A percentile compares a stretch with the other conserved stretches of the same genome.
Conservation (phyloP, 1,139 yeast genomes). For the Yamadazyma sp. region DNA sequence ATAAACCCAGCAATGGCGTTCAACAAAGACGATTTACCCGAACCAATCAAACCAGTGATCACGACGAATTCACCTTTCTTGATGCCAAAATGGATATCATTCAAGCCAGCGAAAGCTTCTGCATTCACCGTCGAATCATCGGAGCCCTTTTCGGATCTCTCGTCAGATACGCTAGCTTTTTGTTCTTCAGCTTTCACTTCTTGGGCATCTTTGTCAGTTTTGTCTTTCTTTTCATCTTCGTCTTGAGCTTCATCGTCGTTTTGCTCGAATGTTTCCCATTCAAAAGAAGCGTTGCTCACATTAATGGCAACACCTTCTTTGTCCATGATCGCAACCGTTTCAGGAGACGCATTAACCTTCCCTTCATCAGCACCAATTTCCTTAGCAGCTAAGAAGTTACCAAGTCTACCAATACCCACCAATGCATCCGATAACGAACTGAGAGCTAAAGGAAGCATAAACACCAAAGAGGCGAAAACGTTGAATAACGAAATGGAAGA, state of each 20-base stretch:
- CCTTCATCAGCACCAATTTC: conserved; percentile 29
- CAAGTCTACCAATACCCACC: conserved; percentile 62
- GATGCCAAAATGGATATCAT: conserved; percentile 43
- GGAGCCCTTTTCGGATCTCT: background rate
- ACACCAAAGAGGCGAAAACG: conserved; percentile 48
- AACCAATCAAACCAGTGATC: conserved; percentile 69
- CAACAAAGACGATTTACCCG: conserved; percentile 66
- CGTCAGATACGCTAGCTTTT: background rate
- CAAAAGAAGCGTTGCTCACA: conserved; percentile 28
- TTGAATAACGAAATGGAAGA: conserved; percentile 80
- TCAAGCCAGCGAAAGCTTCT: conserved; percentile 29
- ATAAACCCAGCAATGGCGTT: conserved; percentile 59
- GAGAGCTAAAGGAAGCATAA: conserved; percentile 72
- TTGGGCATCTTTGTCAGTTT: background rate
- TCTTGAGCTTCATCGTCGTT: conserved; percentile 18
- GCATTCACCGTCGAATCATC: conserved; percentile 8
- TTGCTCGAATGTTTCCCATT: conserved; percentile 42
- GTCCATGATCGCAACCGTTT: conserved; percentile 16
- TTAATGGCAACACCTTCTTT: conserved; percentile 26
- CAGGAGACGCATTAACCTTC: conserved; percentile 8
- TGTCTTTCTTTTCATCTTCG: conserved; percentile 5
- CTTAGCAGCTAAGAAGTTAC: conserved; percentile 46
- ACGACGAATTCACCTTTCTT: conserved; percentile 62
- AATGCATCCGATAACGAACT: conserved; percentile 70
- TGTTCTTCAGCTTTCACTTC: background rate